phyloP scores from a whole-genome alignment of 2,329 filamentous ascomycete species.

The Zelopaecilomyces penicillatus region DNA sequence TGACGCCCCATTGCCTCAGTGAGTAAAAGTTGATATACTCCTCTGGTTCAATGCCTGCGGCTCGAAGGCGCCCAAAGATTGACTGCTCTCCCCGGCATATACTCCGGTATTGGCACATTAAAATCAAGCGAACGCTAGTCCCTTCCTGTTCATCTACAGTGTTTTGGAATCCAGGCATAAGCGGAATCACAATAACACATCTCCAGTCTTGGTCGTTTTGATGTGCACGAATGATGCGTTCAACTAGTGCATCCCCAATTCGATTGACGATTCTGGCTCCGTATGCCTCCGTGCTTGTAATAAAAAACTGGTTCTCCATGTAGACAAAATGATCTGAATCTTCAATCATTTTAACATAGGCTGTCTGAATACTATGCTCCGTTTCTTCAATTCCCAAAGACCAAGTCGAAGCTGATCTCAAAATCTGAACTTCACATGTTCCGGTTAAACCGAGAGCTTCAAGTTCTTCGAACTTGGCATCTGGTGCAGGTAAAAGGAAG shows the following conservation, averaged over 20 bases:
- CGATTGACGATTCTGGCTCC: slow-evolving; percentile 82
- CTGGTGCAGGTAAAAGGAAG: slow-evolving; percentile 85
- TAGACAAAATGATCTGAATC: slow-evolving; percentile 96
- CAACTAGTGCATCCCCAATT: slow-evolving; percentile 89
- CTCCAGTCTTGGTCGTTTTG: slow-evolving; percentile 84
- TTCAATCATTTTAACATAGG: slow-evolving; percentile 89
- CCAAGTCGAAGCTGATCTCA: slow-evolving; percentile 86
- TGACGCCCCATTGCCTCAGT: slow-evolving; percentile 83
- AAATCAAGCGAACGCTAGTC: slow-evolving; percentile 87
- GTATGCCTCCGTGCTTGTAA: slow-evolving; percentile 84
- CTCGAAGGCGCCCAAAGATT: slow-evolving; percentile 79
- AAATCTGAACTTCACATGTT: slow-evolving; percentile 92
- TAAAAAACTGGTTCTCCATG: slow-evolving; percentile 98
- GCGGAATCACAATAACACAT: slow-evolving; percentile 78
- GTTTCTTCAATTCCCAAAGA: slow-evolving; percentile 81
- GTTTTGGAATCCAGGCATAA: slow-evolving; percentile 98
- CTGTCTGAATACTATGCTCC: slow-evolving; percentile 92
- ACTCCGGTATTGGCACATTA: slow-evolving; percentile 94
- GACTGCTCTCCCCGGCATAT: slow-evolving; percentile 89
- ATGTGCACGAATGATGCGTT: slow-evolving; percentile 78
- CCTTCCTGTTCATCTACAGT: slow-evolving; percentile 91
- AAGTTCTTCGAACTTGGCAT: slow-evolving; percentile 78
- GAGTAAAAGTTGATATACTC: slow-evolving; percentile 96
- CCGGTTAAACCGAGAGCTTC: slow-evolving; percentile 82
- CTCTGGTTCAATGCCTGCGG: slow-evolving; percentile 78